Evolutionary conservation across 805 yeast genomes (phyloP), one percentile per base, ranked within the genome.

Genomic region (Millerozyma acaciae): DNA sequence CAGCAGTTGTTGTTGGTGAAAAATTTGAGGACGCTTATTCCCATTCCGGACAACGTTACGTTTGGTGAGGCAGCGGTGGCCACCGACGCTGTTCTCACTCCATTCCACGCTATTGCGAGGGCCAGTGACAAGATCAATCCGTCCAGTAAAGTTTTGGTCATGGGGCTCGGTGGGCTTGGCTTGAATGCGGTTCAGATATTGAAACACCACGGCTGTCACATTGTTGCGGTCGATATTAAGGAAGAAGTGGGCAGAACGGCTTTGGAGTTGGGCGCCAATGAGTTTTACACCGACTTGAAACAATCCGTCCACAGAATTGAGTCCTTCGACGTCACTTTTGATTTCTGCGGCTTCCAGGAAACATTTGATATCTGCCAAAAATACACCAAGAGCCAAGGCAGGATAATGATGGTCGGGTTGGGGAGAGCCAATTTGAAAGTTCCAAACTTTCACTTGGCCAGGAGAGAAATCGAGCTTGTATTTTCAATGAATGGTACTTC

Each of bases 401-500:
- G 51, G 26, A 57, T 70, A 20, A 50, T 65, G 15, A 58, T 68
- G 42, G 59, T 70, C 6, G 77, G 77, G 1, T 50, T 72, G 38
- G 74, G 70, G 1, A 49, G 48, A 20, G 47, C 51, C 32, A 53
- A 55, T 27, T 40, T 68, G 13, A 30, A 30, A 4, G 37, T 67
- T 23, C 50, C 50, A 23, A 60, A 64, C 35, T 62, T 46, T 37
- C 56, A 56, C 4, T 44, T 68, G 34, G 70, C 71, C 9, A 38
- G 64, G 29, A 54, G 70, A 37, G 76, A 71, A 44, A 55, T 65
- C 17, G 53, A 57, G 31, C 40, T 68, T 25, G 45, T 58, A 21
- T 67, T 60, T 39, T 55, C 62, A 27, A 65, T 66, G 41, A 73
- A 75, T 21, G 77, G 77, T 16, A 59, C 61, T 9, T 60, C 68